Percentiles rank a stretch among this genome's conserved stretches.
Conservation (phyloP, 2,329 filamentous ascomycete species). For the Rhexocercosporidium sp. region DNA sequence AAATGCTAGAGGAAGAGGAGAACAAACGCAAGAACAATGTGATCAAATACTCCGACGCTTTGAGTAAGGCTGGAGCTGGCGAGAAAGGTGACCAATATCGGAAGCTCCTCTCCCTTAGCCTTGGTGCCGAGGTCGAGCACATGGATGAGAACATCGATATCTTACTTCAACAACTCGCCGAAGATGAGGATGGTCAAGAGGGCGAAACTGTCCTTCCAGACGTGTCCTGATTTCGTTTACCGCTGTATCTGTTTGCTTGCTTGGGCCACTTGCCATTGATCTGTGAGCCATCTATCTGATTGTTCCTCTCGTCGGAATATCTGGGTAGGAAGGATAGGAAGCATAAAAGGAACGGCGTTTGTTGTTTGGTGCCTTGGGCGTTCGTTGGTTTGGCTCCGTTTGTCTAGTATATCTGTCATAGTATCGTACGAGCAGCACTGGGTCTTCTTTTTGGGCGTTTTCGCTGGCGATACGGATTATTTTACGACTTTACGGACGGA, state of each 20-base stretch:
- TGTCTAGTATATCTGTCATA: background rate
- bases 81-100: constrained; percentile 78
- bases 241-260: background rate
- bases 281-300: constrained; percentile 2
- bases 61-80: constrained; percentile 71
- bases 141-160: constrained; percentile 39
- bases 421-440: background rate
- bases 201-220: constrained; percentile 18
- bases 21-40: constrained; percentile 57
- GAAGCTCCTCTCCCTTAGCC: constrained; percentile 29
- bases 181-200: constrained; percentile 26
- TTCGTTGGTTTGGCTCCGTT: background rate
- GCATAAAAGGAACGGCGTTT: background rate
- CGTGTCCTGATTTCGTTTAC: background rate
- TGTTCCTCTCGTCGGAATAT: background rate
- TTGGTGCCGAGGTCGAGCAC: constrained; percentile 55
- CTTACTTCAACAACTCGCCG: constrained; percentile 36
- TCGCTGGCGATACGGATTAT: background rate
- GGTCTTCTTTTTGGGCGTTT: constrained; percentile 7
- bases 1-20: constrained; percentile 63
- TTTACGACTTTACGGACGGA: background rate
- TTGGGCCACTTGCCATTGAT: background rate
- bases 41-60: constrained; percentile 69
- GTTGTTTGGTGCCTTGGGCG: background rate
- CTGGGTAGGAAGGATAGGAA: background rate